Base-by-base conservation (phyloP, 2,329 filamentous ascomycete species). In the Fusarium euwallaceae region DNA sequence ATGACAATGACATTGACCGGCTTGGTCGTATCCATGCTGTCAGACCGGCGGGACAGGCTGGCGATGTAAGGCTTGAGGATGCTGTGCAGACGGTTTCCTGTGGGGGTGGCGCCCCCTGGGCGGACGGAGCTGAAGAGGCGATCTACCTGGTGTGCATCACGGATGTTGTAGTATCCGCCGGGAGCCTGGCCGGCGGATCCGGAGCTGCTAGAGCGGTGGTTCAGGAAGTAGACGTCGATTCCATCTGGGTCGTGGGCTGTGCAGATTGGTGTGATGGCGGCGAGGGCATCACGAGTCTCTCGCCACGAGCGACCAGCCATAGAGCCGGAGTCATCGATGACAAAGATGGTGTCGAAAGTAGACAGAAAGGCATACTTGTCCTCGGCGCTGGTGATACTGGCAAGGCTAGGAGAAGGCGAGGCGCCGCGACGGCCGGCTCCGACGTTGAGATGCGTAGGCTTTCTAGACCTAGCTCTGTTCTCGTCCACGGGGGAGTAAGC, bases 1-100 rank as follows among this genome's bases (percentile, higher is more conserved):
- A 98, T 93, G 72, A 97, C 92, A 77, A 98, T 98, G 81, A 98
- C 88, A 80, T 98, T 98, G 58, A 98, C 85, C 1, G 95, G 95
- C 80, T 95, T 95, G 24, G 93, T 87, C 7, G 80, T 81, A 32
- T 84, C 81, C 1, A 82, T 68, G 16, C 84, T 82, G 4, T 87
- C 84, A 0, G 84, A 55, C 1, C 68, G 82, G 20, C 86, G 80
- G 4, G 82, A 82, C 6, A 84, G 73, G 11, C 73, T 66, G 2
- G 69, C 80, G 4, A 97, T 80, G 80, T 98, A 98, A 0, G 93
- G 91, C 55, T 87, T 86, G 6, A 98, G 86, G 74, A 98, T 95
- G 58, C 88, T 82, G 66, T 91, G 87, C 2, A 98, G 87, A 10
- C 93, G 89, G 39, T 85, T 86, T 2, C 95, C 95, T 0, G 94